Evolutionary conservation across 768 basidiomycete genomes (phyloP).

Genomic region (Mycena galopus): DNA sequence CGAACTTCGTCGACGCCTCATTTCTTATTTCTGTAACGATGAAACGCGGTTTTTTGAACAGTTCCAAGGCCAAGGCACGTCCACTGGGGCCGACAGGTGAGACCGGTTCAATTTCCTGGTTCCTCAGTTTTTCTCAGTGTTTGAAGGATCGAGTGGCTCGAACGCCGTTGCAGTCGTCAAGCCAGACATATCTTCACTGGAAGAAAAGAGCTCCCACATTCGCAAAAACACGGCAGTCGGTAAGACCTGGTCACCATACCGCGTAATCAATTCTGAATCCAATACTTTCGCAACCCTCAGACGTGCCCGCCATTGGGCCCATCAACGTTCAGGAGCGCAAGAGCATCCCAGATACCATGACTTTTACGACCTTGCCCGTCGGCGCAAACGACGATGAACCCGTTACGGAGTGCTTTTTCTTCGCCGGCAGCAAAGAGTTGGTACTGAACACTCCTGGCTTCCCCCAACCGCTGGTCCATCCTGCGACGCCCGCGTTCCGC

Average conservation of each 20-base stretch:
- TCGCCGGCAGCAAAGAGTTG: slow-evolving; percentile 28
- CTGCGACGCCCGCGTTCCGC: slow-evolving; percentile 25
- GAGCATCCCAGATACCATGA: not conserved
- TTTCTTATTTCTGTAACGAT: not conserved
- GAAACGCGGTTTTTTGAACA: slow-evolving; percentile 9
- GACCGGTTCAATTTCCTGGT: not conserved
- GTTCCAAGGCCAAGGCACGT: not conserved
- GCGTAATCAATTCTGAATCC: not conserved
- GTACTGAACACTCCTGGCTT: slow-evolving; percentile 26
- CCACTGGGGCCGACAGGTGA: not conserved
- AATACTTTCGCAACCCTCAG: not conserved
- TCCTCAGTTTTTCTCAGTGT: not conserved
- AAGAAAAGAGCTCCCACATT: not conserved
- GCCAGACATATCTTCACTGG: not conserved
- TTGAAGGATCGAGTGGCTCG: not conserved
- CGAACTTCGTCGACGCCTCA: not conserved
- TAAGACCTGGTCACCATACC: not conserved
- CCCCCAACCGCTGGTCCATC: slow-evolving; percentile 32
- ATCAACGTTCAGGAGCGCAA: not conserved
- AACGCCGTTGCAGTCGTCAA: not conserved
- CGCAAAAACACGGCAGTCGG: not conserved
- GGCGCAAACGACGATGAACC: not conserved
- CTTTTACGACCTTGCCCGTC: not conserved
- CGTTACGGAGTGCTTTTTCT: slow-evolving; percentile 26
- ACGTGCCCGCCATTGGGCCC: not conserved